Conservation (phyloP, 495 filamentous ascomycete genomes). For the Daldinia grandis region DNA sequence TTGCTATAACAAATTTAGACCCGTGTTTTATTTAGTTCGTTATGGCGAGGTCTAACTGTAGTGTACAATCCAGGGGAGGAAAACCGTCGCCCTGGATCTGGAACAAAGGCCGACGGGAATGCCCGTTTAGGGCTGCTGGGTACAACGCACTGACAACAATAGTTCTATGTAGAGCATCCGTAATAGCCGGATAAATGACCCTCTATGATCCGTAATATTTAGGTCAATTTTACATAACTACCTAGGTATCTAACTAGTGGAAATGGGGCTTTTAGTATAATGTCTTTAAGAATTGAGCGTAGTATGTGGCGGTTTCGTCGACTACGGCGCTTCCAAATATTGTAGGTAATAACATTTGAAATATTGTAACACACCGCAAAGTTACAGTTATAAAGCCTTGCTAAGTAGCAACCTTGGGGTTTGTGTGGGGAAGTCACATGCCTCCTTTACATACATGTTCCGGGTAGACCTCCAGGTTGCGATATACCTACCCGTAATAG, state of each 20-base stretch:
- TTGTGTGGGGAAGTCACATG: conserved; percentile 6
- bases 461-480: not conserved
- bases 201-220: not conserved
- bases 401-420: conserved; percentile 9
- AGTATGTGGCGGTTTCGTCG: not conserved
- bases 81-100: conserved; percentile 3
- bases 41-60: no score
- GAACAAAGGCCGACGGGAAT: not conserved
- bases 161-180: not conserved
- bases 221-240: not conserved
- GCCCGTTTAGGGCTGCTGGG: not conserved
- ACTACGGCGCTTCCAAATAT: not conserved
- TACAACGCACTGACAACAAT: not conserved
- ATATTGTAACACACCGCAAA: conserved; percentile 5
- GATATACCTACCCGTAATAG: not conserved
- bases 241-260: no score
- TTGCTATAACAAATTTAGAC: no score
- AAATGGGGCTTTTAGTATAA: not conserved
- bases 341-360: not conserved
- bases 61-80: not conserved
- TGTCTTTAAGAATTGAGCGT: not conserved
- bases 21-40: no score
- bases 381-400: conserved; percentile 7
- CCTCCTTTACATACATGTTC: not conserved
- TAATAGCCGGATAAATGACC: not conserved